Evolutionary conservation across 2,329 filamentous ascomycete species (phyloP).

Genomic region (Pestalotiopsis fici): DNA sequence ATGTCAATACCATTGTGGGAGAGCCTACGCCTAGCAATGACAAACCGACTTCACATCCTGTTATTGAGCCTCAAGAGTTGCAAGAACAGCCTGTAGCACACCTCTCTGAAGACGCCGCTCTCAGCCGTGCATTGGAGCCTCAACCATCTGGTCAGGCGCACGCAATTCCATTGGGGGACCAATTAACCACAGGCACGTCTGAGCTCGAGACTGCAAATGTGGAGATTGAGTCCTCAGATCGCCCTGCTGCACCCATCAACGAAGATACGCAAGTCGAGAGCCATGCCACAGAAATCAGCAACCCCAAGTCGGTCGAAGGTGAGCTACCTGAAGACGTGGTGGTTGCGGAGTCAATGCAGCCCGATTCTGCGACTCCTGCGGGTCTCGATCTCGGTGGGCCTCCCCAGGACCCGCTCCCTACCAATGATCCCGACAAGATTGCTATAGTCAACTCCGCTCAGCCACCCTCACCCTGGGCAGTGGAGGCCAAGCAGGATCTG

Average conservation of each 20-base stretch:
- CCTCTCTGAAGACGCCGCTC: not conserved
- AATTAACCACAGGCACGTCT: conserved; percentile 10
- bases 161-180: conserved; percentile 8
- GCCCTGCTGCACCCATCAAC: not conserved
- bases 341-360: conserved; percentile 19
- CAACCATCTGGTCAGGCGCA: conserved; percentile 5
- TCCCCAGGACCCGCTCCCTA: conserved; percentile 16
- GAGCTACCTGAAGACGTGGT: conserved; percentile 16
- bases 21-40: not conserved
- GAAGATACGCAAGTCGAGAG: conserved; percentile 1
- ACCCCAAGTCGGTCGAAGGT: conserved; percentile 14
- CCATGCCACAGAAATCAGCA: conserved; percentile 12
- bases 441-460: conserved; percentile 17
- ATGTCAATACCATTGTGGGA: not conserved
- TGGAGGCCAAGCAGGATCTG: not conserved
- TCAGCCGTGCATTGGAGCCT: not conserved
- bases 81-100: not conserved
- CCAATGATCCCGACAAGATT: conserved; percentile 13
- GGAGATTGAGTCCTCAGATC: not conserved
- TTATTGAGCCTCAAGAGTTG: not conserved
- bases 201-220: not conserved
- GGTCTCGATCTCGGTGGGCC: conserved; percentile 18
- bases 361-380: conserved; percentile 22
- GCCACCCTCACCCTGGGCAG: conserved; percentile 15
- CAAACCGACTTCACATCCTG: not conserved